Evolutionary conservation across 1,139 yeast genomes (phyloP).

Genomic region (Protomyces gravidus): DNA sequence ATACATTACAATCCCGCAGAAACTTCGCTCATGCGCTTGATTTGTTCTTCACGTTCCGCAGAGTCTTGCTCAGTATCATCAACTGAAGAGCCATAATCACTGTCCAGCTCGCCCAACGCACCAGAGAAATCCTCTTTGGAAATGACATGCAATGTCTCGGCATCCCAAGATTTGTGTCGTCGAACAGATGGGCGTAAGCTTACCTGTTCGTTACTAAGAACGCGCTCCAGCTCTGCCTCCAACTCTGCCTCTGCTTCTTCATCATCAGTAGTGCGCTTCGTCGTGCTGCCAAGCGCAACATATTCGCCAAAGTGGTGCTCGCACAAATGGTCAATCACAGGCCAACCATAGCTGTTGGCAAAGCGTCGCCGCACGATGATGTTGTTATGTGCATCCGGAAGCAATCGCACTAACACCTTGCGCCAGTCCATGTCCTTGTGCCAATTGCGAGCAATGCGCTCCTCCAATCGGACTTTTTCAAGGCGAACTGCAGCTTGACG

Average conservation of each 20-base stretch:
- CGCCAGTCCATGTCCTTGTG: constrained; percentile 86
- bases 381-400: constrained; percentile 95
- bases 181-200: neutral
- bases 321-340: constrained; percentile 77
- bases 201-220: neutral
- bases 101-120: no score
- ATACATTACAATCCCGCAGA: neutral
- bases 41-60: neutral
- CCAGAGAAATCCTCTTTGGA: no score
- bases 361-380: constrained; percentile 83
- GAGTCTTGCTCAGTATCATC: neutral
- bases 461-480: constrained; percentile 54
- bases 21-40: neutral
- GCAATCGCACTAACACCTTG: constrained; percentile 76
- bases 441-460: constrained; percentile 81
- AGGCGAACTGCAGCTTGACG: constrained; percentile 38
- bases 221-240: neutral
- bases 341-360: constrained; percentile 96
- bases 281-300: neutral
- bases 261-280: neutral
- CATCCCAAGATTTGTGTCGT: neutral
- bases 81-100: neutral
- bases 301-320: constrained; percentile 58
- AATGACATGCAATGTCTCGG: neutral
- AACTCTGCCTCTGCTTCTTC: neutral